A percentile compares a stretch with the other conserved stretches of the same genome.
These are phyloP conservation scores for Blastobotrys petasosporus DNA, from an alignment of 1,139 yeast species.

Conservation along the genomic window DNA sequence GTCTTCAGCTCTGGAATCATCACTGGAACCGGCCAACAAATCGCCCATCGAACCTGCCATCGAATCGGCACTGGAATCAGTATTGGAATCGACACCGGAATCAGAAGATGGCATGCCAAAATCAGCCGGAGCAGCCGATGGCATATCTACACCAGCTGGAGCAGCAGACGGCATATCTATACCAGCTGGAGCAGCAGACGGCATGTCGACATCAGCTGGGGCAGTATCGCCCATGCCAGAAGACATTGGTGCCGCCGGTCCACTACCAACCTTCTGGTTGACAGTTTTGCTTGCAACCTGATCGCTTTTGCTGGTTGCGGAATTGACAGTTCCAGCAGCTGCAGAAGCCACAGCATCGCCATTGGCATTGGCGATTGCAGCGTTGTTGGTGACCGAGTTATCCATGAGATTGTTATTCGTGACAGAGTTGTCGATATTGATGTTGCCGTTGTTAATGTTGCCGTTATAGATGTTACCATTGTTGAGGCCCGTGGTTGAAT, in stretches of 20 bases:
- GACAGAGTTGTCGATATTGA: neutral
- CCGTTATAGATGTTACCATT: slow-evolving; percentile 1
- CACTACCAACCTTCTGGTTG: neutral
- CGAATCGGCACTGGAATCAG: neutral
- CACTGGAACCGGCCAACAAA: neutral
- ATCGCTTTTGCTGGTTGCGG: neutral
- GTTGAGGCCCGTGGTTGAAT: too few relatives aligned
- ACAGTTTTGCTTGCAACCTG: neutral
- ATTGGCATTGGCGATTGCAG: neutral
- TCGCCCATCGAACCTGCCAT: neutral
- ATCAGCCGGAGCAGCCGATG: neutral
- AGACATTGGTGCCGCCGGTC: neutral
- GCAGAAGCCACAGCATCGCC: neutral
- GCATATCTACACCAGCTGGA: neutral
- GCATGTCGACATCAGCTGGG: neutral
- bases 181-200: neutral
- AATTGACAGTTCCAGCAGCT: neutral
- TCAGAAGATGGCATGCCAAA: neutral
- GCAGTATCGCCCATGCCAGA: neutral
- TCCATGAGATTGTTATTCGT: neutral
- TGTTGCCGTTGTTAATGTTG: neutral
- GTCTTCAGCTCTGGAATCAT: neutral
- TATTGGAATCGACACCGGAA: neutral
- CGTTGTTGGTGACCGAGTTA: neutral
- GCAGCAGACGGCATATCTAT: neutral